Evolutionary conservation across 2,329 filamentous ascomycete genomes (phyloP), one percentile per base, ranked within the genome.

Genomic region (Cordyceps tenuipes): DNA sequence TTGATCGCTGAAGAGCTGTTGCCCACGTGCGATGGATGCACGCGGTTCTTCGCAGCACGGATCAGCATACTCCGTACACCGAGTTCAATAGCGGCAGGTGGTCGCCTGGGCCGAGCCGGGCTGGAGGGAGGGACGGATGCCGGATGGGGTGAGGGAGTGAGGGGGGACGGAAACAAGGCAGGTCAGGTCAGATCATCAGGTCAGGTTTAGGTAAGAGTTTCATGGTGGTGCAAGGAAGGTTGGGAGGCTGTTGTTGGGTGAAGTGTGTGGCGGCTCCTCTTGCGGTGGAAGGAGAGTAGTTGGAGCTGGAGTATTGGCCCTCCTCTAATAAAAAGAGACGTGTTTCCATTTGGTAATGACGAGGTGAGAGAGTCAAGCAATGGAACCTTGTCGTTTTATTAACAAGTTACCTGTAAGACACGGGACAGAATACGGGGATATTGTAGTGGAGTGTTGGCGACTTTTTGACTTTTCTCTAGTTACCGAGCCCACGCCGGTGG

Each of bases 291-390:
- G 12, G 19, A 47, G 21, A 12, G 12, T 4, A 23, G n/a, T n/a
- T n/a, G n/a, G 23, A 23, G 23, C 23, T 23, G 23, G 23, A 23
- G 23, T 23, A 23, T 23, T 23, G 23, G 23, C 23, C 23, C 23
- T 23, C 23, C 23, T 23, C 23, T 23, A 23, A n/a, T n/a, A 5
- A 26, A 3, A 46, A 26, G 29, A 29, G n/a, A 10, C 19, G 19
- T 29, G 19, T 56, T 47, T 43, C 55, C 21, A 57, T 57, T 57
- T 57, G 46, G 55, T 50, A 50, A 57, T 57, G 36, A 47, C 4
- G 12, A 26, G 44, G 13, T 49, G 21, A 6, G 15, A 31, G 19
- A 21, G 15, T 57, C 44, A 9, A 12, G 4, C 23, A 21, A 46
- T 23, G 23, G 23, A 23, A 23, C 23, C 23, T 23, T 23, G 23